Evolutionary conservation across 495 filamentous ascomycete species (phyloP).

Genomic region (Podospora comata): DNA sequence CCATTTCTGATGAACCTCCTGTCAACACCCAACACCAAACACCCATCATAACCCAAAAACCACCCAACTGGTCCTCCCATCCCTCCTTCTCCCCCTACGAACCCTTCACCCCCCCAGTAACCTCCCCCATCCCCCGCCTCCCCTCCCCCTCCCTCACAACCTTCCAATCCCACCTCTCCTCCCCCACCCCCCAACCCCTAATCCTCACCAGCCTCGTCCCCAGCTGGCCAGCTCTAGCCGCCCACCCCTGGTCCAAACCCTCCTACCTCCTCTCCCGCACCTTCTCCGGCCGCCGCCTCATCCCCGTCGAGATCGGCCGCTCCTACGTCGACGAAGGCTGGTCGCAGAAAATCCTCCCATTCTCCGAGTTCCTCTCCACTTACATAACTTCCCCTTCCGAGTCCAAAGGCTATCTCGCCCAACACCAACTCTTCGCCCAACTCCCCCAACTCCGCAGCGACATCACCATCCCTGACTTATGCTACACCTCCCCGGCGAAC

Average conservation of each 20-base stretch:
- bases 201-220: slow-evolving; percentile 62
- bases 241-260: slow-evolving; percentile 65
- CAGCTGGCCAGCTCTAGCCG: slow-evolving; percentile 77
- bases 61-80: slow-evolving; percentile 14
- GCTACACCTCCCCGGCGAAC: slow-evolving; percentile 59
- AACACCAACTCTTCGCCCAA: slow-evolving; percentile 82
- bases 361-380: slow-evolving; percentile 63
- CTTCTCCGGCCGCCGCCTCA: slow-evolving; percentile 69
- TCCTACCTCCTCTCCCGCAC: slow-evolving; percentile 74
- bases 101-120: slow-evolving; percentile 43
- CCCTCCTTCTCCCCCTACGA: slow-evolving; percentile 43
- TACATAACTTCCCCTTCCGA: slow-evolving; percentile 46
- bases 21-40: not conserved
- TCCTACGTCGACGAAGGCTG: slow-evolving; percentile 85
- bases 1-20: no score
- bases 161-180: slow-evolving; percentile 63
- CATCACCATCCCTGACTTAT: slow-evolving; percentile 79
- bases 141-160: slow-evolving; percentile 51
- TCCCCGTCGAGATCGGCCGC: slow-evolving; percentile 86
- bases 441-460: slow-evolving; percentile 75
- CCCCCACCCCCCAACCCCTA: slow-evolving; percentile 51
- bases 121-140: slow-evolving; percentile 34
- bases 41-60: not conserved
- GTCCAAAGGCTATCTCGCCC: slow-evolving; percentile 66
- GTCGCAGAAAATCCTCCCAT: slow-evolving; percentile 79